Conservation (phyloP, 1,284 basidiomycete genomes). For the Irpex lacteus region DNA sequence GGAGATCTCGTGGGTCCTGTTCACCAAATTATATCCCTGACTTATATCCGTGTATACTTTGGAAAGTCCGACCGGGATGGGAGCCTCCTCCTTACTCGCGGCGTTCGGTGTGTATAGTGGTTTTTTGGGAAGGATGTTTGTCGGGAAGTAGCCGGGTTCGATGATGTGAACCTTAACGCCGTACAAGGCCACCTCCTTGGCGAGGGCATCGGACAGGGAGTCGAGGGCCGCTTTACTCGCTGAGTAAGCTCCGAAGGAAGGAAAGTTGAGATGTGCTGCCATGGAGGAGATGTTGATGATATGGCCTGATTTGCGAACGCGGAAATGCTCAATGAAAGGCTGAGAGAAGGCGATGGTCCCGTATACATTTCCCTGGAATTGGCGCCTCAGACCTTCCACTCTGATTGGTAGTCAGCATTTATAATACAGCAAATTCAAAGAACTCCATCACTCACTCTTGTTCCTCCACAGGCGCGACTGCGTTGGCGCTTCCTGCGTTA, state of each 20-base stretch:
- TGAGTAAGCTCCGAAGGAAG: constrained; percentile 24
- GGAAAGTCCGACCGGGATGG: not conserved
- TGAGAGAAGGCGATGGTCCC: constrained; percentile 30
- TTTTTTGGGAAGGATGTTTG: constrained; percentile 23
- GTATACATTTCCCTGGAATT: constrained; percentile 33
- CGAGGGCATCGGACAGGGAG: constrained; percentile 27
- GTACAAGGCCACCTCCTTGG: constrained; percentile 25
- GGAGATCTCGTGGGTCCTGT: constrained; percentile 9
- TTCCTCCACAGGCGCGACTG: constrained; percentile 27
- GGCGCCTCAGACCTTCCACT: constrained; percentile 18
- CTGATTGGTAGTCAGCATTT: not conserved
- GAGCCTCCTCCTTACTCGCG: not conserved
- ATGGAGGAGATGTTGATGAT: constrained; percentile 28
- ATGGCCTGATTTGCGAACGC: constrained; percentile 22
- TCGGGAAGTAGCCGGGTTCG: constrained; percentile 30
- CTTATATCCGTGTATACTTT: constrained; percentile 21
- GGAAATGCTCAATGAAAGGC: constrained; percentile 27
- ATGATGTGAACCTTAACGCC: constrained; percentile 26
- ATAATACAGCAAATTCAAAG: too few species aligned
- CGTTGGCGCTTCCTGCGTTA: constrained; percentile 22
- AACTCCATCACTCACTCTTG: constrained; percentile 19
- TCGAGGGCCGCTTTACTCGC: constrained; percentile 30
- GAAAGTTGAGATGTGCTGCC: constrained; percentile 12
- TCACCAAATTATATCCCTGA: constrained; percentile 17
- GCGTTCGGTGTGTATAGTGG: not conserved